Evolutionary conservation across 768 basidiomycete genomes (phyloP).

Genomic region (Crucibulum laeve): DNA sequence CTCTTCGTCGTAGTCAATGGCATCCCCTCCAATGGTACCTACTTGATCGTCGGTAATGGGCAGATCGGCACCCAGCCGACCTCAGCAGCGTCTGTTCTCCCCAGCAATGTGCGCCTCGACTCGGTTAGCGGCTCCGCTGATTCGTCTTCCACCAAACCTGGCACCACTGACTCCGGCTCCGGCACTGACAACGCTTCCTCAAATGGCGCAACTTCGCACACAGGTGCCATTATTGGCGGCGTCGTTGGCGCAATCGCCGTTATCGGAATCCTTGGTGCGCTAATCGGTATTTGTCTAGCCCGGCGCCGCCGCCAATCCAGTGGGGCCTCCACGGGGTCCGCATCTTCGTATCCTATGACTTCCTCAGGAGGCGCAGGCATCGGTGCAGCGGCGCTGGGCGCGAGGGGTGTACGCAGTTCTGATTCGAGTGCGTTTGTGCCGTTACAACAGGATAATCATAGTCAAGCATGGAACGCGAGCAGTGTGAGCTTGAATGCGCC

Average conservation of each 20-base stretch:
- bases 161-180: constrained; percentile 13
- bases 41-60: constrained; percentile 78
- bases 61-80: constrained; percentile 69
- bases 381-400: constrained; percentile 17
- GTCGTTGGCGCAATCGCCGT: constrained; percentile 36
- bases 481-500: constrained; percentile 37
- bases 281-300: constrained; percentile 46
- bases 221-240: neutral
- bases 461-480: constrained; percentile 57
- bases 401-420: constrained; percentile 38
- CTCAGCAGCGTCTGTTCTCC: constrained; percentile 37
- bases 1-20: constrained; percentile 82
- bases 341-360: constrained; percentile 19
- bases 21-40: constrained; percentile 76
- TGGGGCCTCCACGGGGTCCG: constrained; percentile 17
- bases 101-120: constrained; percentile 40
- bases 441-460: constrained; percentile 58
- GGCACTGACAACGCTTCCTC: constrained; percentile 8
- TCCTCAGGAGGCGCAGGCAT: constrained; percentile 23
- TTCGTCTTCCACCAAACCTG: neutral
- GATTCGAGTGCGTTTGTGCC: constrained; percentile 72
- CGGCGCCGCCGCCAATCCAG: constrained; percentile 45
- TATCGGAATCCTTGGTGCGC: constrained; percentile 45
- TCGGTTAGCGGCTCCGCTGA: constrained; percentile 32
- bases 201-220: constrained; percentile 1